Conservation (phyloP, 805 yeast species). For the Trichomonascus vanleenenianus region DNA sequence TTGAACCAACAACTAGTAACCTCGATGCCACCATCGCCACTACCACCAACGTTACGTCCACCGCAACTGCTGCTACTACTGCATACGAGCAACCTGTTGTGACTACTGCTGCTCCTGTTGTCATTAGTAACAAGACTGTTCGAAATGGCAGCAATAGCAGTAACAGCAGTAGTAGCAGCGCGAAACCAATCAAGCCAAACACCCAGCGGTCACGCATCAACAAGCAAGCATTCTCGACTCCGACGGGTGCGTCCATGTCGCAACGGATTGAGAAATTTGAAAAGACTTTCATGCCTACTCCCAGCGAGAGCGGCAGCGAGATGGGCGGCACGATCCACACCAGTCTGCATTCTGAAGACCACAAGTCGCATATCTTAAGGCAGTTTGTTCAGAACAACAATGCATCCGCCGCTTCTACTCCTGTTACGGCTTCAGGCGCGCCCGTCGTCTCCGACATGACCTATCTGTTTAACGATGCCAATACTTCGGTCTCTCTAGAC, state of each 20-base stretch:
- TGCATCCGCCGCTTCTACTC: no score
- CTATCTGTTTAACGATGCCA: background rate
- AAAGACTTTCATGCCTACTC: slow-evolving; percentile 6
- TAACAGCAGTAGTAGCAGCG: background rate
- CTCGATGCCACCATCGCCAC: no score
- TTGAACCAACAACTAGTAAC: background rate
- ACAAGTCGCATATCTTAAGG: background rate
- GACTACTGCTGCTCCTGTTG: background rate
- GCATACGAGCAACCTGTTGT: background rate
- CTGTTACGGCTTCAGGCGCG: background rate
- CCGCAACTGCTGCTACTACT: background rate
- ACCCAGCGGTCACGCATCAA: background rate
- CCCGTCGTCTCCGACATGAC: background rate
- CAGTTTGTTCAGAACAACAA: background rate
- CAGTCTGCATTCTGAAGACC: background rate
- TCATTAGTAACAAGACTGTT: background rate
- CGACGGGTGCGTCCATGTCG: background rate
- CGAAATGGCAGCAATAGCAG: background rate
- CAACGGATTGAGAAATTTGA: background rate
- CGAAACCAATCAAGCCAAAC: background rate
- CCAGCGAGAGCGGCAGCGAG: slow-evolving; percentile 6
- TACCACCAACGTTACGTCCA: background rate
- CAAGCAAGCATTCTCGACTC: slow-evolving; percentile 1
- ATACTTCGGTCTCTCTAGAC: background rate
- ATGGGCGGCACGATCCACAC: background rate